These are phyloP conservation scores for Colletotrichum chrysophilum DNA, from an alignment of 2,329 filamentous ascomycete species.

Conservation along the genomic window DNA sequence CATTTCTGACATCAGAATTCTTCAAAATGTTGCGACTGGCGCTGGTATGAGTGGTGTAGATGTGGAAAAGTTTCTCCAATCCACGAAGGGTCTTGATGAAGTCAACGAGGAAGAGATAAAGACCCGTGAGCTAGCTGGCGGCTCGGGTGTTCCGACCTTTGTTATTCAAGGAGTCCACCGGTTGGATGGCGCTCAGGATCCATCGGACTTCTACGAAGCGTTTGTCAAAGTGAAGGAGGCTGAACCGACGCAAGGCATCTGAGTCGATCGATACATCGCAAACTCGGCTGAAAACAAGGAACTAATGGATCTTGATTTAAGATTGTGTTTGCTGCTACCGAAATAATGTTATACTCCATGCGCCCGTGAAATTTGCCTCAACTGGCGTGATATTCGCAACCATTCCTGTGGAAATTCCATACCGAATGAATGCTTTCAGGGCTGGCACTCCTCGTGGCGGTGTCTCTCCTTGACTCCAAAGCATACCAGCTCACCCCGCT, in stretches of 20 bases:
- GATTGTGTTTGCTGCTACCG: too few species aligned
- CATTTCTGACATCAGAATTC: conserved; percentile 20
- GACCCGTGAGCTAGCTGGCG: not conserved
- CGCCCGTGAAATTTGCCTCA: not conserved
- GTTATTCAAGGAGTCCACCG: conserved; percentile 18
- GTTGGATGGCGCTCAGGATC: conserved; percentile 19
- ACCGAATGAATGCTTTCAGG: not conserved
- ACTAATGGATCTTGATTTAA: too few species aligned
- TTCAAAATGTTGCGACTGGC: not conserved
- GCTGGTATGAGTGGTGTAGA: conserved; percentile 24
- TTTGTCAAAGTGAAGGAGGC: conserved; percentile 24
- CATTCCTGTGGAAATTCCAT: too few species aligned
- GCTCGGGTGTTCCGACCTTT: conserved; percentile 23
- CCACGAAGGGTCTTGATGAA: not conserved
- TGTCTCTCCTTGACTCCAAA: not conserved
- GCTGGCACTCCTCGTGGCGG: not conserved
- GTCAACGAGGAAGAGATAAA: conserved; percentile 22
- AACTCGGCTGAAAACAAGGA: too few species aligned
- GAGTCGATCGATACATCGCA: too few species aligned
- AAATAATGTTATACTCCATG: too few species aligned
- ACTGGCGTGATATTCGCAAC: too few species aligned
- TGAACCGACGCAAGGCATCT: not conserved
- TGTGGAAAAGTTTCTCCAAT: conserved; percentile 10
- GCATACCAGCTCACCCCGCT: not conserved
- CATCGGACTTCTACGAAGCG: conserved; percentile 20